Evolutionary conservation across 2,329 filamentous ascomycete genomes (phyloP), one percentile per base, ranked within the genome.

Genomic region (Exophiala mesophila): DNA sequence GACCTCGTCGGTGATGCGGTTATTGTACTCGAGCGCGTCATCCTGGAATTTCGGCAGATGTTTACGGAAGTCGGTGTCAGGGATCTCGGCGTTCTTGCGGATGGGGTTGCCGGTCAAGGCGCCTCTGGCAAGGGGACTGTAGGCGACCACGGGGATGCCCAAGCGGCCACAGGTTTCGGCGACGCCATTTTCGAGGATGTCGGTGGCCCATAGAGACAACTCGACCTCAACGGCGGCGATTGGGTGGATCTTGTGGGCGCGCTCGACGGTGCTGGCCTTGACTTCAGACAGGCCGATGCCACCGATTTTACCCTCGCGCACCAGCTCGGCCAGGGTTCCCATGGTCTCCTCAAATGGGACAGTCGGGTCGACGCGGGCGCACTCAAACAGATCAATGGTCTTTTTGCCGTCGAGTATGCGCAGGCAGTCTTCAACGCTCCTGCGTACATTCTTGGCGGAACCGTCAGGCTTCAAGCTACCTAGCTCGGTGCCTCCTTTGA

Each of bases 141-240:
- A 81, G 2, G 73, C 73, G 7, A 79, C 61, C 31, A 82, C 64
- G 0, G 77, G 76, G 38, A 82, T 80, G 19, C 66, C 64, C 1
- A 78, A 62, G 57, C 78, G 72, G 1, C 67, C 71, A 48, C 78
- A 81, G 1, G 72, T 67, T 39, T 67, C 57, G 2, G 74, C 73
- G 1, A 82, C 69, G 13, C 72, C 78, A 47, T 82, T 81, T 13
- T 72, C 59, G 4, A 80, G 59, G 33, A 78, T 72, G 18, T 78
- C 71, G 2, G 73, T 76, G 4, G 65, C 64, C 66, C 71, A 82
- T 2, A 80, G 63, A 12, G 71, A 76, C 42, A 81, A 66, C 56
- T 82, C 78, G 17, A 79, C 72, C 55, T 83, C 79, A 5, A 82
- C 77, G 2, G 72, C 71, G 1, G 68, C 67, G 36, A 82, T 73